phyloP scores from a whole-genome alignment of 345 rosid genomes.

The Gossypium herbaceum region DNA sequence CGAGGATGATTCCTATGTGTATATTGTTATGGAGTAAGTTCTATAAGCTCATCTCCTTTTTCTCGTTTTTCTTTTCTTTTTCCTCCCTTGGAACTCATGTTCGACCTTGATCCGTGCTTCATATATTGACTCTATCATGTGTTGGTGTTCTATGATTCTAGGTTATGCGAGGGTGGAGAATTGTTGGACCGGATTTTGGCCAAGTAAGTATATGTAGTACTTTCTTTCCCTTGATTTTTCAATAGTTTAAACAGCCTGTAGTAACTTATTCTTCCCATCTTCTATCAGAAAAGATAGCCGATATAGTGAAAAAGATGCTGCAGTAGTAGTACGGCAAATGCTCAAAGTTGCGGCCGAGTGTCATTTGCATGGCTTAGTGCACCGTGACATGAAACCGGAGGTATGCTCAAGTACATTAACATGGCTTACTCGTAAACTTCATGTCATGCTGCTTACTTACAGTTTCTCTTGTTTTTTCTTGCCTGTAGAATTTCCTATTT shows the following conservation, averaged over 20 bases:
- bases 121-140: not conserved
- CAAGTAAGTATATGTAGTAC: slow-evolving; percentile 40
- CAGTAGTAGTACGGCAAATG: slow-evolving; percentile 85
- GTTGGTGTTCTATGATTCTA: slow-evolving; percentile 20
- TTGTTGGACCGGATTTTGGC: slow-evolving; percentile 85
- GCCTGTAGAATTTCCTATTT: slow-evolving; percentile 79
- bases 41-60: slow-evolving; percentile 15
- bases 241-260: slow-evolving; percentile 23
- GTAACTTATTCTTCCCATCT: slow-evolving; percentile 20
- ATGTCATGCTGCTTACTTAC: slow-evolving; percentile 12
- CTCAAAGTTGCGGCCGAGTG: slow-evolving; percentile 90
- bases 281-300: slow-evolving; percentile 68
- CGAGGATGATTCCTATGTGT: slow-evolving; percentile 78
- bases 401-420: slow-evolving; percentile 35
- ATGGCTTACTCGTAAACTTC: not conserved
- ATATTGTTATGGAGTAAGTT: slow-evolving; percentile 96
- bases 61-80: not conserved
- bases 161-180: slow-evolving; percentile 99
- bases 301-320: slow-evolving; percentile 76
- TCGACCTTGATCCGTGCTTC: not conserved
- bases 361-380: slow-evolving; percentile 89
- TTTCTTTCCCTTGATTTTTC: slow-evolving; percentile 5
- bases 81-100: not conserved
- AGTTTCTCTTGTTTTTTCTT: slow-evolving; percentile 15
- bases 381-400: slow-evolving; percentile 99